These are phyloP conservation scores for Mollisia scopiformis DNA, from an alignment of 2,329 filamentous ascomycete genomes.

Conservation along the genomic window DNA sequence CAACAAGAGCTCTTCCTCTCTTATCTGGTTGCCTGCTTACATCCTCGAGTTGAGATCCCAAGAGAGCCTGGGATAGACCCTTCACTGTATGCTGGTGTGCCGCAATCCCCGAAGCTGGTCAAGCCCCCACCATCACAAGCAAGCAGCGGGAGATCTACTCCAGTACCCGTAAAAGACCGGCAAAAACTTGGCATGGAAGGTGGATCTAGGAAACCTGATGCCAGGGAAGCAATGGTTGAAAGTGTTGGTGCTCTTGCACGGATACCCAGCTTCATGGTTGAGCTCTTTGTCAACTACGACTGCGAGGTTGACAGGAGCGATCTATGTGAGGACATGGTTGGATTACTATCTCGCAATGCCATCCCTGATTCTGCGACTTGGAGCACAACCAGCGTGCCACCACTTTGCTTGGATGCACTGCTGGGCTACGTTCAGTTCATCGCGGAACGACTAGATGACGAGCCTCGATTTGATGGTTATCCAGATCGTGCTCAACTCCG, in stretches of 20 bases:
- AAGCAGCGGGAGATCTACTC: constrained; percentile 82
- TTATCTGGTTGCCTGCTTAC: constrained; percentile 90
- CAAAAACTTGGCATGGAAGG: constrained; percentile 93
- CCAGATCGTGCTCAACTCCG: constrained; percentile 67
- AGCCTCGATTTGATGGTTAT: constrained; percentile 64
- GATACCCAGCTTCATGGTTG: constrained; percentile 92
- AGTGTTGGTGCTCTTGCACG: constrained; percentile 88
- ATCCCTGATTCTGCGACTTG: constrained; percentile 97
- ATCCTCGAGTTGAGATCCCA: constrained; percentile 93
- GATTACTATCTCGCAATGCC: constrained; percentile 88
- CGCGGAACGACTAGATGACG: constrained; percentile 79
- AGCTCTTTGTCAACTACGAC: constrained; percentile 97
- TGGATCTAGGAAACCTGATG: constrained; percentile 88
- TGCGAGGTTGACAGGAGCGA: constrained; percentile 91
- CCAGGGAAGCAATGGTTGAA: constrained; percentile 97
- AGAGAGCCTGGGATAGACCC: constrained; percentile 89
- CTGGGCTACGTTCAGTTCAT: constrained; percentile 91
- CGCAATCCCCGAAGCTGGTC: constrained; percentile 84
- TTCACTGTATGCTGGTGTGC: constrained; percentile 88
- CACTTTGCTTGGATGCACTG: constrained; percentile 88
- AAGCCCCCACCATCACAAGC: constrained; percentile 76
- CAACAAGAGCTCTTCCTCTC: constrained; percentile 96
- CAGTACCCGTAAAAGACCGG: constrained; percentile 88
- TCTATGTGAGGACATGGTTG: constrained; percentile 93
- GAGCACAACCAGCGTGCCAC: constrained; percentile 98